phyloP scores from a whole-genome alignment of 2,329 filamentous ascomycete species.

The Colletotrichum sublineola region DNA sequence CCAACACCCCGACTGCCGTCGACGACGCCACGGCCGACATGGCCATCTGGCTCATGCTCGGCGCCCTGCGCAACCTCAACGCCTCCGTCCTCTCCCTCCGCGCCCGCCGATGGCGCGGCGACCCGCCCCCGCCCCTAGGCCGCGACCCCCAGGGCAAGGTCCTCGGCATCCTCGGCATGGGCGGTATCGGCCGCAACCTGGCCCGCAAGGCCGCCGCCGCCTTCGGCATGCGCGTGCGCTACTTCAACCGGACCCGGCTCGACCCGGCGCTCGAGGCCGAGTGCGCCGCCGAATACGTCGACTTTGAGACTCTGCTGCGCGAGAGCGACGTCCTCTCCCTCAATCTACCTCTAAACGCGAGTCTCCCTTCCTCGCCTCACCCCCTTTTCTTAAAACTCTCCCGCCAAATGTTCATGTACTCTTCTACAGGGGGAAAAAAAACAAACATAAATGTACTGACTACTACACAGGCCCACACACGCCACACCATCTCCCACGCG shows the following conservation, averaged over 20 bases:
- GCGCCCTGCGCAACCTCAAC: conserved; percentile 81
- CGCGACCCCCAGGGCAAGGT: conserved; percentile 85
- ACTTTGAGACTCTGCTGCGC: conserved; percentile 78
- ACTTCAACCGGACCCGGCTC: conserved; percentile 78
- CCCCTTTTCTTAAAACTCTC: neutral
- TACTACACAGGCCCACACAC: conserved; percentile 67
- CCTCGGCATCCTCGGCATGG: conserved; percentile 87
- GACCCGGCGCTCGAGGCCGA: conserved; percentile 64
- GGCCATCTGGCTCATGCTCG: conserved; percentile 84
- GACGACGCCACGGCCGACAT: conserved; percentile 88
- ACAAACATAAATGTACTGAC: neutral
- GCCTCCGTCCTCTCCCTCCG: conserved; percentile 75
- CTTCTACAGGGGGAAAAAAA: neutral
- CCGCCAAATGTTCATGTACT: neutral
- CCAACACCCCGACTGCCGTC: conserved; percentile 84
- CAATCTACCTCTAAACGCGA: conserved; percentile 85
- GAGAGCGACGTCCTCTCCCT: conserved; percentile 83
- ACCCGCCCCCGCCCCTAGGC: conserved; percentile 69
- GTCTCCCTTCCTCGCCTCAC: conserved; percentile 48
- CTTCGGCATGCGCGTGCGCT: conserved; percentile 82
- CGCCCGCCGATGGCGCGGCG: conserved; percentile 76
- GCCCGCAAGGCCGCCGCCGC: conserved; percentile 78
- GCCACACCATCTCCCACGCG: conserved; percentile 78
- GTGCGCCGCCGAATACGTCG: conserved; percentile 74
- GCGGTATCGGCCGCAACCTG: conserved; percentile 84